Evolutionary conservation across 164 flowering plant genomes (phyloP).

Genomic region (Nymphaea colorata): DNA sequence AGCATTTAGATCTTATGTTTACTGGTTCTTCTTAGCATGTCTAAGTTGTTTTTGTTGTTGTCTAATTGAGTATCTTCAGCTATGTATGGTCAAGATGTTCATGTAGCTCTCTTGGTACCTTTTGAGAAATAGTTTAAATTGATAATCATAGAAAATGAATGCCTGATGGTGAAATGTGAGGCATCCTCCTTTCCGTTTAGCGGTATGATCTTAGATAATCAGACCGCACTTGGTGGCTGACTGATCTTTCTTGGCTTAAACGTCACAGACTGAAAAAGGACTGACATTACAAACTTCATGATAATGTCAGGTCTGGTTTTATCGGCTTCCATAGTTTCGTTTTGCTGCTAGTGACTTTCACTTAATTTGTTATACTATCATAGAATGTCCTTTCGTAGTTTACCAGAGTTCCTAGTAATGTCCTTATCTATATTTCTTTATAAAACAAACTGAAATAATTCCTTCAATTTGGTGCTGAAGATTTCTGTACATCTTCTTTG

Average conservation of each 20-base stretch:
- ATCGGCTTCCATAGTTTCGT: too few species aligned
- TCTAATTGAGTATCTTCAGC: too few species aligned
- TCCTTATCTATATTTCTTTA: neutral
- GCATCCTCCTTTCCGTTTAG: neutral
- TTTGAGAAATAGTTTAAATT: too few species aligned
- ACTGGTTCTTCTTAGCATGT: neutral
- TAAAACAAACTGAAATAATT: neutral
- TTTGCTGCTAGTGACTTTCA: neutral
- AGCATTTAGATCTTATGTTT: neutral
- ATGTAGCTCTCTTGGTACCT: neutral
- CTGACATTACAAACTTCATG: neutral
- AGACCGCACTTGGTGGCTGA: neutral
- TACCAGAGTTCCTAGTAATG: neutral
- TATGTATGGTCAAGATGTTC: neutral
- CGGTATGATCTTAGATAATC: neutral
- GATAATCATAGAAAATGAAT: too few species aligned
- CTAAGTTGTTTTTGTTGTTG: neutral
- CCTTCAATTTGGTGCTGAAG: too few species aligned
- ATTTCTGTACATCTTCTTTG: neutral
- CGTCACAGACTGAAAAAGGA: neutral
- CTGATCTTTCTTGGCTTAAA: neutral
- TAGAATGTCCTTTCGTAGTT: neutral
- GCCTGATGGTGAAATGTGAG: neutral
- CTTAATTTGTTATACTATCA: neutral
- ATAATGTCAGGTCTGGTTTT: neutral